Conservation (phyloP, 495 filamentous ascomycete genomes). For the Tirmania nivea region DNA sequence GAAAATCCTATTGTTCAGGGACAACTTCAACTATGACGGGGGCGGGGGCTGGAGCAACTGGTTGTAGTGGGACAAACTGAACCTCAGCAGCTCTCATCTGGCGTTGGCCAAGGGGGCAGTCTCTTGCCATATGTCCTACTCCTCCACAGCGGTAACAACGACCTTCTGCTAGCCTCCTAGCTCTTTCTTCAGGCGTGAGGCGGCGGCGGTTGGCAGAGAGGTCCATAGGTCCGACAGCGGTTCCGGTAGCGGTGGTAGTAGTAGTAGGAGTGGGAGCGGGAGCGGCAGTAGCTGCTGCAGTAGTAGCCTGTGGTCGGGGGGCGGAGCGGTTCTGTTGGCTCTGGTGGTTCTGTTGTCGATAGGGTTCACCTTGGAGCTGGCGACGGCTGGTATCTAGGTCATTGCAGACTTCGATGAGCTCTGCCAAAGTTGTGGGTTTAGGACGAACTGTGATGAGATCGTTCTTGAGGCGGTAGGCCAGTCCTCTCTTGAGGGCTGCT, state of each 20-base stretch:
- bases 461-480: not conserved
- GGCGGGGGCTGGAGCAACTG: too few relatives aligned
- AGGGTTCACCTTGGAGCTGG: not conserved
- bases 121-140: not conserved
- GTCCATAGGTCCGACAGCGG: not conserved
- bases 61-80: not conserved
- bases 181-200: not conserved
- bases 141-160: not conserved
- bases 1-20: not conserved
- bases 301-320: not conserved
- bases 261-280: too few relatives aligned
- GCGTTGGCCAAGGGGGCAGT: not conserved
- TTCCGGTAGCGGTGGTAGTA: not conserved
- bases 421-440: not conserved
- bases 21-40: too few relatives aligned
- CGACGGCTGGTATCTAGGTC: not conserved
- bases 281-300: not conserved
- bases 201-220: not conserved
- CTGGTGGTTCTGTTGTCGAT: too few relatives aligned
- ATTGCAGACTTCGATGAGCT: not conserved
- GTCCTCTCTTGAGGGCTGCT: not conserved
- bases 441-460: not conserved
- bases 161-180: not conserved
- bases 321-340: not conserved
- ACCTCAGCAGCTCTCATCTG: not conserved